phyloP scores from a whole-genome alignment of 495 filamentous ascomycete species.

The Lindgomyces ingoldianus region DNA sequence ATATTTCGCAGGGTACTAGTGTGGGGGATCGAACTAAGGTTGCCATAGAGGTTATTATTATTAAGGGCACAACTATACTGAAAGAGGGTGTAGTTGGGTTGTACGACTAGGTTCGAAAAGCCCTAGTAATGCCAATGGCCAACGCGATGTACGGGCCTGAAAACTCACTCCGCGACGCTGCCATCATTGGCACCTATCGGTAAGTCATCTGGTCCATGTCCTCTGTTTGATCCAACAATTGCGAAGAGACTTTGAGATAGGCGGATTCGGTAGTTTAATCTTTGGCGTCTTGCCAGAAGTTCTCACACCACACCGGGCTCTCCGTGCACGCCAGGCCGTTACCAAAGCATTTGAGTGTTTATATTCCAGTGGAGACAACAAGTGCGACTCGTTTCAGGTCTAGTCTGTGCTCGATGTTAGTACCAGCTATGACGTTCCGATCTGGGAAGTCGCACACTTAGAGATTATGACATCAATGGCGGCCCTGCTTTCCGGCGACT shows the following conservation, averaged over 20 bases:
- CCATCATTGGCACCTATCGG: background rate
- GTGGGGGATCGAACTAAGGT: background rate
- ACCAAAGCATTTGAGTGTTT: background rate
- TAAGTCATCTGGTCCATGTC: background rate
- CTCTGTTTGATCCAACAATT: background rate
- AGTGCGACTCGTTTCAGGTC: background rate
- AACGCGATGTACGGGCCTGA: background rate
- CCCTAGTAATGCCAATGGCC: background rate
- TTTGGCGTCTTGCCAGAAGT: background rate
- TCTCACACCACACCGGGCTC: background rate
- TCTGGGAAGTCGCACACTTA: background rate
- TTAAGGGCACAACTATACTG: background rate
- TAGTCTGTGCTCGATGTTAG: background rate
- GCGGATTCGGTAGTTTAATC: background rate
- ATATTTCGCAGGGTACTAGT: background rate
- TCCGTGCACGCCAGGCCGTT: background rate
- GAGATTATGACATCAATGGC: background rate
- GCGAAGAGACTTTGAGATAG: background rate
- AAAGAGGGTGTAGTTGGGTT: background rate
- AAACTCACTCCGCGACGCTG: background rate
- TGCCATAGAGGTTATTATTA: background rate
- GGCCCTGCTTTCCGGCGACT: background rate
- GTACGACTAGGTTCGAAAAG: background rate
- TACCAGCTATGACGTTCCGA: background rate
- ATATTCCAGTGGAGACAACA: background rate